These are phyloP conservation scores for Eucalyptus shirleyi DNA, from an alignment of 345 rosid species.

Conservation along the genomic window DNA sequence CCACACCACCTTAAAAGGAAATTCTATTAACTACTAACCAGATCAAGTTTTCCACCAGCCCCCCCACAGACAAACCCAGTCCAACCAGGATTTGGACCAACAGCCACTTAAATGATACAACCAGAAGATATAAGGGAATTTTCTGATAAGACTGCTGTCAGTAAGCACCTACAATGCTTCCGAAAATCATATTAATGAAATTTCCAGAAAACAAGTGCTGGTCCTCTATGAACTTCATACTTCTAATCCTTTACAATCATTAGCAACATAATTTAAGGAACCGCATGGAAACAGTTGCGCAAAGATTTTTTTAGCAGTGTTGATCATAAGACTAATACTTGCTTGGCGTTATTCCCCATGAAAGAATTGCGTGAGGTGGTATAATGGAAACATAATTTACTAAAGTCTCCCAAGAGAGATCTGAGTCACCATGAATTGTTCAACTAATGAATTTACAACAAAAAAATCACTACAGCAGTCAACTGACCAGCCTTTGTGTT, in stretches of 20 bases:
- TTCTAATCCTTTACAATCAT: not conserved
- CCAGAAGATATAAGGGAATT: not conserved
- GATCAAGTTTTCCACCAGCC: not conserved
- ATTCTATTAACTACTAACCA: not conserved
- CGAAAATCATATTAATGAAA: not conserved
- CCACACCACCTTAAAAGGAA: not conserved
- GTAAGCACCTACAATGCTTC: not conserved
- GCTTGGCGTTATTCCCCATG: not conserved
- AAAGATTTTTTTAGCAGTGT: not conserved
- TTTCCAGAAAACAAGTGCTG: not conserved
- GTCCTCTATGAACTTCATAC: not conserved
- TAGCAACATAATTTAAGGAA: not conserved
- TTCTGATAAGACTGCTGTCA: not conserved
- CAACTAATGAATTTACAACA: not conserved
- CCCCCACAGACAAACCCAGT: not conserved
- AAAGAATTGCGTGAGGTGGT: not conserved
- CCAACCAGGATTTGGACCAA: not conserved
- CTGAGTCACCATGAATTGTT: not conserved
- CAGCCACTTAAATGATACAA: not conserved
- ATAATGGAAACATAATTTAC: not conserved
- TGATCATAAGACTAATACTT: not conserved
- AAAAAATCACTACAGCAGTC: not conserved
- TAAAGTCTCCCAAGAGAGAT: not conserved
- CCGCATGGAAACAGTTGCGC: not conserved
- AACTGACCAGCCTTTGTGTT: not conserved